Evolutionary conservation across 352 stramenopile genomes (phyloP).

Genomic region (Globisporangium abappressorium): DNA sequence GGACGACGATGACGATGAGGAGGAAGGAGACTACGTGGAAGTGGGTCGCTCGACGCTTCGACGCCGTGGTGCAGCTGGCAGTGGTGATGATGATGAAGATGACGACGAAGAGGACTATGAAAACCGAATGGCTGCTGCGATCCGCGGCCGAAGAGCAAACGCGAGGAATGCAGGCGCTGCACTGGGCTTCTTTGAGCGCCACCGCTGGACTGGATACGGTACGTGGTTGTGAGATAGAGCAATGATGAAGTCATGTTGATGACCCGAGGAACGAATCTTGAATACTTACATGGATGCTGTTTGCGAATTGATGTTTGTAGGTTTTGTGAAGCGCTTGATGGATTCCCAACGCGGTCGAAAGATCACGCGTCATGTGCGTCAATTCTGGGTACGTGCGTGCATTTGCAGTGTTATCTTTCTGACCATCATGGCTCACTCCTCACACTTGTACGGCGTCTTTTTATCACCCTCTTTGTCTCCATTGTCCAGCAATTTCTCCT

Average conservation of each 20-base stretch:
- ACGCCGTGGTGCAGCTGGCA: not conserved
- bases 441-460: not conserved
- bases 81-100: not conserved
- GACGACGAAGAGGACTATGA: not conserved
- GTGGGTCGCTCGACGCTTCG: conserved; percentile 19
- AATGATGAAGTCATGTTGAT: not conserved
- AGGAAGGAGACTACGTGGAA: conserved; percentile 27
- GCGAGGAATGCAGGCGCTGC: conserved; percentile 1
- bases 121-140: not conserved
- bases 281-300: not conserved
- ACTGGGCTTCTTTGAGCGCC: conserved; percentile 10
- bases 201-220: conserved; percentile 8
- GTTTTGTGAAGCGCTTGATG: conserved; percentile 7
- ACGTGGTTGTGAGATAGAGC: not conserved
- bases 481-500: conserved; percentile 31
- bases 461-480: not conserved
- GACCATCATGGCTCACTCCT: not conserved
- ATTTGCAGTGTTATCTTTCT: not conserved
- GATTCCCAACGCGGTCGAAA: conserved; percentile 22
- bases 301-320: not conserved
- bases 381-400: conserved; percentile 34
- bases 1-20: conserved; percentile 26
- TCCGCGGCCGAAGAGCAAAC: not conserved
- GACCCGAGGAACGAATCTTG: not conserved
- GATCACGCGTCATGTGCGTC: conserved; percentile 23